Percentiles rank a stretch among this genome's conserved stretches.
Conservation (phyloP, 805 yeast species). For the Candida suzukii region DNA sequence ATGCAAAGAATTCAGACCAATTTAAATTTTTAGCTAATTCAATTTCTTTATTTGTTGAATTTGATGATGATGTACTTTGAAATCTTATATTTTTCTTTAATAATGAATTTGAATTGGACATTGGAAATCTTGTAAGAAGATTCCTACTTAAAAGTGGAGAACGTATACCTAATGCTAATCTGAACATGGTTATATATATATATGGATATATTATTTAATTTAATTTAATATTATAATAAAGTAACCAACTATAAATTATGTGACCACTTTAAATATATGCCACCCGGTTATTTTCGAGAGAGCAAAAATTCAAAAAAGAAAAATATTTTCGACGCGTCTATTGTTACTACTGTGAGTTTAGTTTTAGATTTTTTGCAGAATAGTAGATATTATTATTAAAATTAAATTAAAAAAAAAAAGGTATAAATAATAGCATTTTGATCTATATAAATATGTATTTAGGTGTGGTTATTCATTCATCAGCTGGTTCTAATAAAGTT, state of each 20-base stretch:
- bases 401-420: too few relatives aligned
- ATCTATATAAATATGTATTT: too few relatives aligned
- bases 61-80: background rate
- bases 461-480: slow-evolving; percentile 13
- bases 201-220: background rate
- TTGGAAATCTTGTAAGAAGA: background rate
- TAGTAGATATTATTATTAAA: too few relatives aligned
- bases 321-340: background rate
- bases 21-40: slow-evolving; percentile 29
- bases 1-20: slow-evolving; percentile 76
- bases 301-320: too few relatives aligned
- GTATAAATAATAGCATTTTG: too few relatives aligned
- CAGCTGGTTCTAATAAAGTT: slow-evolving; percentile 46
- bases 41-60: slow-evolving; percentile 7
- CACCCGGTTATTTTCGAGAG: too few relatives aligned
- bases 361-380: too few relatives aligned
- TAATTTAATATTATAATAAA: too few relatives aligned
- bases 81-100: background rate
- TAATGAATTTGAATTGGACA: too few relatives aligned
- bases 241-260: too few relatives aligned
- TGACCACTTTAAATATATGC: too few relatives aligned
- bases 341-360: too few relatives aligned
- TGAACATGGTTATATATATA: slow-evolving; percentile 3
- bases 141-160: background rate
- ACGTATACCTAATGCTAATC: slow-evolving; percentile 7